Base-by-base conservation (phyloP, 2,329 filamentous ascomycete species). In the Bertia moriformis region DNA sequence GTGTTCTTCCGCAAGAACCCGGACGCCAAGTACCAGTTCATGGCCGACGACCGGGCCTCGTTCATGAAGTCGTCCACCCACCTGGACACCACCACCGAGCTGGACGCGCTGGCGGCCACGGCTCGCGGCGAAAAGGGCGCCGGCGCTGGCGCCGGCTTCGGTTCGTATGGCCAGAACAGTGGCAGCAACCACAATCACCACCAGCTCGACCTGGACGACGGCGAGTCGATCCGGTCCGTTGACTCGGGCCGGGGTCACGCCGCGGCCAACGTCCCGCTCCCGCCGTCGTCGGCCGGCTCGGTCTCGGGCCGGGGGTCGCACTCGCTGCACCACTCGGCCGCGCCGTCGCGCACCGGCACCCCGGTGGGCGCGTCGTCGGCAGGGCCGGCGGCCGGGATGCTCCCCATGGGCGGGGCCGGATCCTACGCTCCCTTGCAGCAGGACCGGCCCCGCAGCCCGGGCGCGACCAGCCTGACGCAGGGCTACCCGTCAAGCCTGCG, bases 61-160 rank as follows among this genome's bases (percentile, higher is more conserved):
- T 95, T 96, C 63, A 94, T 95, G 77, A 95, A 95, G 67, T 94
- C 87, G 13, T 83, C 91, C 58, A 83, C 83, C 4, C 80, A 89
- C 52, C 66, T 94, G 40, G 73, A 61, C 36, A 63, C 68, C 14
- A 85, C 81, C 3, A 93, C 87, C 4, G 88, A 95, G 60, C 71
- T 95, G 38, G 87, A 95, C 56, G 88, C 88, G 5, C 66, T 95
- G 41, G 88, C 84, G 46, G 84, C 83, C 14, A 93, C 87, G 4
- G 88, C 88, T 22, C 80, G 88, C 52, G 87, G 87, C 42, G 87
- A 93, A 54, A 83, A 84, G 59, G 54, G 55, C 39, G 69, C 69
- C 37, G 69, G 71, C 48, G 73, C 7, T 7, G 22, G 22, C 22
- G n/a, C n/a, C n/a, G n/a, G n/a, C n/a, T n/a, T n/a, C n/a, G n/a